These are phyloP conservation scores for Penstemon davidsonii DNA, from an alignment of 257 asterid species.

Conservation along the genomic window DNA sequence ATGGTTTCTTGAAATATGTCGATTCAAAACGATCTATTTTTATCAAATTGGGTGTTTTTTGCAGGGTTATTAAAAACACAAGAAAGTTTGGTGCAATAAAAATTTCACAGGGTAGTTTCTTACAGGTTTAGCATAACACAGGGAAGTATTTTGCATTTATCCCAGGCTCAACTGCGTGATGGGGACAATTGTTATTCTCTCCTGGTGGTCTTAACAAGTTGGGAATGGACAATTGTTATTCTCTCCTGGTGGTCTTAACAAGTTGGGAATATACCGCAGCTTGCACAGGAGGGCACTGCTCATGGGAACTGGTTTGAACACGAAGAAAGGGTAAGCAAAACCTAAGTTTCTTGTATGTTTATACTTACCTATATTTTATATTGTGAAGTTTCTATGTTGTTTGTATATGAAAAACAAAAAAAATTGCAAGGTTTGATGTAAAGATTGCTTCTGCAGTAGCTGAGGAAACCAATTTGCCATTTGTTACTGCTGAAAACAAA, in stretches of 20 bases:
- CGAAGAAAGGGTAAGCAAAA: conserved; percentile 76
- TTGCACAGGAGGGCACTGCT: conserved; percentile 99
- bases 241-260: conserved; percentile 33
- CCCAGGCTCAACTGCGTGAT: too few relatives aligned
- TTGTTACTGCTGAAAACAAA: conserved; percentile 98
- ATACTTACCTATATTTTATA: background rate
- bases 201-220: too few relatives aligned
- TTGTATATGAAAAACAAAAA: conserved; percentile 6
- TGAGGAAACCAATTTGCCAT: conserved; percentile 90
- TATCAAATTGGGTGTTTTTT: too few relatives aligned
- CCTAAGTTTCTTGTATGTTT: conserved; percentile 24
- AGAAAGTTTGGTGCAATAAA: too few relatives aligned
- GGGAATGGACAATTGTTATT: too few relatives aligned
- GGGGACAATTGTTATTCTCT: too few relatives aligned
- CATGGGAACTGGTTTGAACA: conserved; percentile 98
- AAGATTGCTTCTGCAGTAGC: conserved; percentile 98
- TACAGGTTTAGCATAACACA: too few relatives aligned
- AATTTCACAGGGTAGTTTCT: too few relatives aligned
- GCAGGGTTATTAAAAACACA: too few relatives aligned
- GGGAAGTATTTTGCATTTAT: too few relatives aligned
- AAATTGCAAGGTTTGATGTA: conserved; percentile 73
- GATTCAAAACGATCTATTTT: too few relatives aligned
- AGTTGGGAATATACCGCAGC: conserved; percentile 57
- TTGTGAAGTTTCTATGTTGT: background rate
- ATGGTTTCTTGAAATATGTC: too few relatives aligned